Evolutionary conservation across 345 rosid species (phyloP).

Genomic region (Acer yangbiense): DNA sequence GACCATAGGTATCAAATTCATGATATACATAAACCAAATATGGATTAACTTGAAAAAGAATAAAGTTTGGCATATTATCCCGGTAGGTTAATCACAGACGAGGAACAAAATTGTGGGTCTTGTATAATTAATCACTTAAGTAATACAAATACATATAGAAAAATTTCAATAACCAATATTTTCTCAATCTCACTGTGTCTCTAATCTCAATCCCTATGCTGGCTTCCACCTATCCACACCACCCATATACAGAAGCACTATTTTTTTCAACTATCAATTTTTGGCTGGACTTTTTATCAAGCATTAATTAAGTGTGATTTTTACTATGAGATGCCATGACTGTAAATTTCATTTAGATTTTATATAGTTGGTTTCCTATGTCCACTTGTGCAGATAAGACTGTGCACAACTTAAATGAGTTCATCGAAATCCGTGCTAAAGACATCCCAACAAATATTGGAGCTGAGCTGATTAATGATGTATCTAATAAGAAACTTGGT

Average conservation of each 20-base stretch:
- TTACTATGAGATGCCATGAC: too few species aligned
- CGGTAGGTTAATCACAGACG: not conserved
- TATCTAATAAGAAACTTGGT: constrained; percentile 56
- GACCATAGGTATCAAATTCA: not conserved
- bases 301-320: not conserved
- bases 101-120: not conserved
- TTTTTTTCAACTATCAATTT: not conserved
- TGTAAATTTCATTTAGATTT: not conserved
- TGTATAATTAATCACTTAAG: not conserved
- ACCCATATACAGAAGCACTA: not conserved
- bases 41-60: not conserved
- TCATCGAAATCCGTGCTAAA: constrained; percentile 54
- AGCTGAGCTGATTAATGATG: constrained; percentile 29
- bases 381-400: constrained; percentile 53
- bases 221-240: not conserved
- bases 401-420: constrained; percentile 71
- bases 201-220: not conserved
- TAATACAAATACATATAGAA: not conserved
- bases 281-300: not conserved
- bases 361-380: not conserved
- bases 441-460: constrained; percentile 37
- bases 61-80: not conserved
- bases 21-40: not conserved
- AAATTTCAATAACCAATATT: not conserved
- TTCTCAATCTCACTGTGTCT: not conserved